Evolutionary conservation across 371 early-diverging fungal species (phyloP).

Genomic region (Basidiobolus meristosporus): DNA sequence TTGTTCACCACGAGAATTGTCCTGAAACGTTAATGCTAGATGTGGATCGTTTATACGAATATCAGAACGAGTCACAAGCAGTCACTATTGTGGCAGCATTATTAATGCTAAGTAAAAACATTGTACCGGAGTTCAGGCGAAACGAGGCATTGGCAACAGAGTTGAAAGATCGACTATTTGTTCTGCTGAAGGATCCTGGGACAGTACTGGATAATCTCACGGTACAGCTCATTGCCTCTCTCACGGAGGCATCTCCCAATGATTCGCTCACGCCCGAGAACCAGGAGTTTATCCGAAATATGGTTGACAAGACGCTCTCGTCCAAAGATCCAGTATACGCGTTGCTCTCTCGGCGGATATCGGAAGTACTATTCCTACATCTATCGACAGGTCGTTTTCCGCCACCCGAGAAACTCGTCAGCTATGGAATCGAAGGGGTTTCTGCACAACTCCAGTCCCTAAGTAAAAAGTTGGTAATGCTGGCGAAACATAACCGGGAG

Average conservation of each 20-base stretch:
- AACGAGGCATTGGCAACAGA: background rate
- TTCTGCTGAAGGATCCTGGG: slow-evolving; percentile 21
- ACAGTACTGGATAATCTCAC: slow-evolving; percentile 27
- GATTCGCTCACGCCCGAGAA: slow-evolving; percentile 12
- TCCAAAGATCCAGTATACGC: slow-evolving; percentile 44
- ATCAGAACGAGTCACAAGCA: slow-evolving; percentile 45
- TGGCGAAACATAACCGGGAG: slow-evolving; percentile 41
- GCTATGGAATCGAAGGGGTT: slow-evolving; percentile 24
- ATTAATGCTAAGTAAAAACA: slow-evolving; percentile 43
- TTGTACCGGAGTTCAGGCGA: slow-evolving; percentile 13
- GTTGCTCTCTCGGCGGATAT: slow-evolving; percentile 35
- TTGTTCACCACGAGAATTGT: slow-evolving; percentile 11
- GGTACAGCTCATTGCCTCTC: slow-evolving; percentile 13
- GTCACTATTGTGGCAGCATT: slow-evolving; percentile 43
- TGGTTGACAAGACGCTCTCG: slow-evolving; percentile 54
- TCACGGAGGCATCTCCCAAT: slow-evolving; percentile 4
- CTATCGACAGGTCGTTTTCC: slow-evolving; percentile 26
- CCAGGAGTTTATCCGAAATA: slow-evolving; percentile 22
- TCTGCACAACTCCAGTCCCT: slow-evolving; percentile 22
- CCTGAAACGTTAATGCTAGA: slow-evolving; percentile 59
- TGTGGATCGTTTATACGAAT: slow-evolving; percentile 24
- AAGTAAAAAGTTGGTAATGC: slow-evolving; percentile 14
- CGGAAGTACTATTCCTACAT: slow-evolving; percentile 20
- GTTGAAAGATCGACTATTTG: slow-evolving; percentile 24
- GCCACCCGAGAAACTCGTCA: slow-evolving; percentile 19